Conservation (phyloP, 306 rosid species). For the Glycine latifolia region DNA sequence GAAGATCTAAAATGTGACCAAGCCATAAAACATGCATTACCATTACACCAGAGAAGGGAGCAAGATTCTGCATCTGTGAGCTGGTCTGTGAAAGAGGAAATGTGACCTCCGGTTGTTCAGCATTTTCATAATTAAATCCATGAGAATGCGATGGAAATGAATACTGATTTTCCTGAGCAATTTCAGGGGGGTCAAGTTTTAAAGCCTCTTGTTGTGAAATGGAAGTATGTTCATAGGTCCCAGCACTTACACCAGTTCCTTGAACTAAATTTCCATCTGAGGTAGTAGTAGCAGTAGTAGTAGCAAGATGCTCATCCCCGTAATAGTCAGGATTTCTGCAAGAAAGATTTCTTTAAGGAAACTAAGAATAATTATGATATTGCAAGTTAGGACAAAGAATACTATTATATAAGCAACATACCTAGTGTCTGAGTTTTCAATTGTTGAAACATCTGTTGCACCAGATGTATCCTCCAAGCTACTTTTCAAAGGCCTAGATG, state of each 20-base stretch:
- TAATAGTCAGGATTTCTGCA: conserved; percentile 78
- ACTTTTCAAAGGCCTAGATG: conserved; percentile 53
- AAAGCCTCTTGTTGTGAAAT: conserved; percentile 72
- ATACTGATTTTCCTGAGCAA: conserved; percentile 70
- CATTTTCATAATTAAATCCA: conserved; percentile 69
- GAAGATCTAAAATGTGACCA: conserved; percentile 1
- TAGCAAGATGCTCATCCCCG: conserved; percentile 69
- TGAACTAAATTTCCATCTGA: conserved; percentile 72
- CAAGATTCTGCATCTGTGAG: conserved; percentile 76
- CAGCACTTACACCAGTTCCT: conserved; percentile 64
- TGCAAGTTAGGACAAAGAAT: conserved; percentile 6
- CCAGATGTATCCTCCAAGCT: conserved; percentile 72
- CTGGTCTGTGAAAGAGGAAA: conserved; percentile 69
- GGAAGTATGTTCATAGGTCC: conserved; percentile 70
- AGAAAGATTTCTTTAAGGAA: conserved; percentile 19
- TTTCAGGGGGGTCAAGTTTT: conserved; percentile 69
- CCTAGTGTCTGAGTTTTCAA: conserved; percentile 75
- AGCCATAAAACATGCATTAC: conserved; percentile 52
- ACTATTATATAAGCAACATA: conserved; percentile 35
- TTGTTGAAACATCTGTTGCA: conserved; percentile 64
- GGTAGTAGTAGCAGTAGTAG: conserved; percentile 52
- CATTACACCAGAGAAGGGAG: conserved; percentile 76
- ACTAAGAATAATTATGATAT: conserved; percentile 12
- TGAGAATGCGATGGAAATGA: conserved; percentile 73
- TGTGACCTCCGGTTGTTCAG: conserved; percentile 62